Evolutionary conservation across 2,329 filamentous ascomycete genomes (phyloP).

Genomic region (Neospermospora avenae): DNA sequence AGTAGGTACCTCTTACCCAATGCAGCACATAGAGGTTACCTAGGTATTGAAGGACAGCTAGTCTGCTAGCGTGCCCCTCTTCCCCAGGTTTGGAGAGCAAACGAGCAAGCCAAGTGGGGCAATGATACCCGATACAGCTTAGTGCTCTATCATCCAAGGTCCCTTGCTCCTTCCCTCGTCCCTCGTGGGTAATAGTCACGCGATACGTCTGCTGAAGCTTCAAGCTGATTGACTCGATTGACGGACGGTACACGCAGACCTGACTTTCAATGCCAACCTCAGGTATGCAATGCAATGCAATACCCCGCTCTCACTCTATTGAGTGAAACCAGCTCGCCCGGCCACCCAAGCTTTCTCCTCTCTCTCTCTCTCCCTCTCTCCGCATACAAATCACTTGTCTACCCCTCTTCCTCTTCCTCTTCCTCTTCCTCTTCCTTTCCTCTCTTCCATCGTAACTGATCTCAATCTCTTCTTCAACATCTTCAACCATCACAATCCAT

Average conservation of each 20-base stretch:
- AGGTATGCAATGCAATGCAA: background rate
- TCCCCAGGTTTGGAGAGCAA: slow-evolving; percentile 2
- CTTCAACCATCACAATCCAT: slow-evolving; percentile 5
- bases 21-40: background rate
- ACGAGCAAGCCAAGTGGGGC: background rate
- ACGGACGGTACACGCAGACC: background rate
- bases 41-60: background rate
- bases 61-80: background rate
- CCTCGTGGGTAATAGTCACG: background rate
- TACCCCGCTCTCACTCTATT: slow-evolving; percentile 3
- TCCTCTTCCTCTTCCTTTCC: background rate
- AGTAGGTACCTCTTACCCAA: background rate
- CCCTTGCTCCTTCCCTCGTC: background rate
- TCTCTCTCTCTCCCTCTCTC: no score
- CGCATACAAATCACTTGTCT: slow-evolving; percentile 4
- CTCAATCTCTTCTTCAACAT: slow-evolving; percentile 13
- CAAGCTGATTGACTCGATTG: slow-evolving; percentile 3
- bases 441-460: slow-evolving; percentile 27
- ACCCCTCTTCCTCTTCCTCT: slow-evolving; percentile 5
- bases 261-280: background rate
- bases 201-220: background rate
- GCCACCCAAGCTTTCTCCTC: background rate
- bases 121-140: background rate
- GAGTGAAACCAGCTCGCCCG: background rate
- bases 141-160: background rate